phyloP scores from a whole-genome alignment of 306 rosid genomes.

The Dryas octopetala region DNA sequence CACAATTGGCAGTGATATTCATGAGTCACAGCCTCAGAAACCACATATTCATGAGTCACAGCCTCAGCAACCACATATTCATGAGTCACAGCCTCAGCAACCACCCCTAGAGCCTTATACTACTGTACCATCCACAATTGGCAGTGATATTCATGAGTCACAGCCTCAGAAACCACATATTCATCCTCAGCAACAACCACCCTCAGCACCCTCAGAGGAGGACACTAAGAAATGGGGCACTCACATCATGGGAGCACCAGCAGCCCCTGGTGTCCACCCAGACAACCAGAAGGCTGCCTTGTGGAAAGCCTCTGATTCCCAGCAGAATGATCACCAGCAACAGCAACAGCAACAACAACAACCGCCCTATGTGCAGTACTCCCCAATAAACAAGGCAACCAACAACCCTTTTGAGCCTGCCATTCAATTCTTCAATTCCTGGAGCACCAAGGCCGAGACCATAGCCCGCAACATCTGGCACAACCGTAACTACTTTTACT shows the following conservation, averaged over 20 bases:
- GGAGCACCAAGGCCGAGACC: conserved; percentile 48
- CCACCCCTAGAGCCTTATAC: no score
- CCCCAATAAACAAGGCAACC: conserved; percentile 35
- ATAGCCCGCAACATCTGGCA: conserved; percentile 54
- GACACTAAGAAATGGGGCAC: conserved; percentile 52
- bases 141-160: no score
- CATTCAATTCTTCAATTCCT: conserved; percentile 36
- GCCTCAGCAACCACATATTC: no score
- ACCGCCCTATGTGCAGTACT: conserved; percentile 37
- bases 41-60: no score
- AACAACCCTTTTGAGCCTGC: conserved; percentile 45
- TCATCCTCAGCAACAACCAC: not conserved
- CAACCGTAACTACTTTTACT: conserved; percentile 10
- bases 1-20: not conserved
- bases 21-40: not conserved
- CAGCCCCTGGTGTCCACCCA: conserved; percentile 39
- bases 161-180: no score
- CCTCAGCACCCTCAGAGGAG: conserved; percentile 27
- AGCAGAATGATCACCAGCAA: conserved; percentile 25
- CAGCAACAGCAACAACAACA: not conserved
- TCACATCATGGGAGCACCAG: conserved; percentile 50
- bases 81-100: no score
- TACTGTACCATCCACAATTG: no score
- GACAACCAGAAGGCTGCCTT: conserved; percentile 47
- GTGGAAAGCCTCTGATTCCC: conserved; percentile 39